Evolutionary conservation across 352 stramenopile species (phyloP).

Genomic region (Thalassiosira livingstoniorum): DNA sequence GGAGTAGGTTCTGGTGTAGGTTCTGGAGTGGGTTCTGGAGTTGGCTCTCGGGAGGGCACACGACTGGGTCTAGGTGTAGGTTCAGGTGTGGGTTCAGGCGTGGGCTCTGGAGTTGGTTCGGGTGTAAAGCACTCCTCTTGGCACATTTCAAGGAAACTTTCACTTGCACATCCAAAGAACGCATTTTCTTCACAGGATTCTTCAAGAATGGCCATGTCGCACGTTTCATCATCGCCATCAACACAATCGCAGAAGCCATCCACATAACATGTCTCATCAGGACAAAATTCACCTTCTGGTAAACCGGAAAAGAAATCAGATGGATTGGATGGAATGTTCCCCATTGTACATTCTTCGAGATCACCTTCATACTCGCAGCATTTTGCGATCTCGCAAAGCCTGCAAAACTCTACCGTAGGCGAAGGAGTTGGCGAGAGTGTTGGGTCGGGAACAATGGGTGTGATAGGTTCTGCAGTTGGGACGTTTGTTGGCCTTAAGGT

Average conservation of each 20-base stretch:
- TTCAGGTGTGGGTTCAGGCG: background rate
- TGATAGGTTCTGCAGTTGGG: background rate
- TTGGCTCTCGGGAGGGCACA: background rate
- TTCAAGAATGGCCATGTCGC: background rate
- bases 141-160: slow-evolving; percentile 8
- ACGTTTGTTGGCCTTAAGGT: no score
- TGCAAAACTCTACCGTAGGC: background rate
- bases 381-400: no score
- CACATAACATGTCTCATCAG: slow-evolving; percentile 8
- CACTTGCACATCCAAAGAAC: slow-evolving; percentile 15
- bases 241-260: slow-evolving; percentile 24
- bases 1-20: background rate
- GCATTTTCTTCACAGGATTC: background rate
- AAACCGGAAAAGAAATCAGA: no score
- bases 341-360: no score
- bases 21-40: slow-evolving; percentile 5
- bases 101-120: background rate
- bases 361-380: no score
- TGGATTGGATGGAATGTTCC: no score
- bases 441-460: background rate
- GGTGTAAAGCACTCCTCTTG: slow-evolving; percentile 1
- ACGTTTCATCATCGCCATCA: background rate
- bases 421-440: background rate
- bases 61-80: background rate
- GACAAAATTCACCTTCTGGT: slow-evolving; percentile 27